Evolutionary conservation across 257 asterid species (phyloP).

Genomic region (Solanum paucissectum): DNA sequence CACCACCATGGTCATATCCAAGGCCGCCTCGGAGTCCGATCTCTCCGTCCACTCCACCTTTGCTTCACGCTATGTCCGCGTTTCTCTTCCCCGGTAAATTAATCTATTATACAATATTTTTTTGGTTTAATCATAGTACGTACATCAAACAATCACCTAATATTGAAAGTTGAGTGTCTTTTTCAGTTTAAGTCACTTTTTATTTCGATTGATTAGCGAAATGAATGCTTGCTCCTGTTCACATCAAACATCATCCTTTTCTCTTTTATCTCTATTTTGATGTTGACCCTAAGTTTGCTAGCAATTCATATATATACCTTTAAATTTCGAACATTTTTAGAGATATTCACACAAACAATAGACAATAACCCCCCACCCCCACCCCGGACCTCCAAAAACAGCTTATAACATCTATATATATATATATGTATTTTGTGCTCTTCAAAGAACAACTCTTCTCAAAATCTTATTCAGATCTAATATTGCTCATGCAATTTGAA

Average conservation of each 20-base stretch:
- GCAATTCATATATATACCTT: not conserved
- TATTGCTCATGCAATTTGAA: not conserved
- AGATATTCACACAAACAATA: not conserved
- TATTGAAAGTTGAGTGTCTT: not conserved
- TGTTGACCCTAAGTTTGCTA: not conserved
- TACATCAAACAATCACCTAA: not conserved
- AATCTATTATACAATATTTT: not conserved
- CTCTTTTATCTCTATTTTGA: not conserved
- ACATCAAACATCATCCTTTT: not conserved
- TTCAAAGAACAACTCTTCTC: not conserved
- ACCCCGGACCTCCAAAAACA: not conserved
- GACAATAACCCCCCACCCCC: not conserved
- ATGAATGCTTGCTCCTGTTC: not conserved
- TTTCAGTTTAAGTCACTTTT: not conserved
- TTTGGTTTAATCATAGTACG: too few relatives aligned
- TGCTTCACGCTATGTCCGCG: slow-evolving; percentile 9
- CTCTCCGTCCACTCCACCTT: slow-evolving; percentile 8
- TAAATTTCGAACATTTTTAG: not conserved
- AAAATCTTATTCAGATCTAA: not conserved
- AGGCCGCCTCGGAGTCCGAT: not conserved
- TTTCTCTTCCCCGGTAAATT: slow-evolving; percentile 10
- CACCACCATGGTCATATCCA: slow-evolving; percentile 8
- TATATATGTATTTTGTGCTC: too few relatives aligned
- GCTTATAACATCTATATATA: not conserved
- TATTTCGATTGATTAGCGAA: not conserved